Evolutionary conservation across 2,329 filamentous ascomycete genomes (phyloP).

Genomic region (Pyrenochaeta sp.): DNA sequence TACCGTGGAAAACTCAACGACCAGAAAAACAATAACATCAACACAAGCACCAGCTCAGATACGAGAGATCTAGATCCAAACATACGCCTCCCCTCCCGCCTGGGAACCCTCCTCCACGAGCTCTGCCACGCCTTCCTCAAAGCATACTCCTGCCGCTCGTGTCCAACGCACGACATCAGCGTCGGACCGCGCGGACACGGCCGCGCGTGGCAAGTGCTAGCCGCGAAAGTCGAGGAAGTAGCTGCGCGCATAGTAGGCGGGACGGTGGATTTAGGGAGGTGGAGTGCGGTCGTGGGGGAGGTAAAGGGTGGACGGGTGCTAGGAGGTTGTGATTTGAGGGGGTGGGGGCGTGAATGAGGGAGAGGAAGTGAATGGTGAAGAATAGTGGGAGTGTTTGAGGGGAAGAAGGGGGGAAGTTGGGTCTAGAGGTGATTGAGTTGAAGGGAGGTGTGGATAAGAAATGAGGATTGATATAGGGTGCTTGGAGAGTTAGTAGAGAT

Average conservation of each 20-base stretch:
- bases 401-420: too few relatives aligned
- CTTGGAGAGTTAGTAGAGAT: too few relatives aligned
- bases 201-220: conserved; percentile 28
- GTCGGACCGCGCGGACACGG: conserved; percentile 20
- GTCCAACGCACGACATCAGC: conserved; percentile 14
- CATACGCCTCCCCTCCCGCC: neutral
- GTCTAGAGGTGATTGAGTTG: too few relatives aligned
- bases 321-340: too few relatives aligned
- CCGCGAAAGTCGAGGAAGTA: conserved; percentile 24
- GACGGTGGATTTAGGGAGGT: conserved; percentile 17
- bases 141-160: conserved; percentile 21
- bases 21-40: neutral
- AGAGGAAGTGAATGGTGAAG: too few relatives aligned
- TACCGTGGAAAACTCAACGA: conserved; percentile 7
- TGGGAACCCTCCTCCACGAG: conserved; percentile 28
- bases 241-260: conserved; percentile 19
- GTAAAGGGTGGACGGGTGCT: too few relatives aligned
- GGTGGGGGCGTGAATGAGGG: too few relatives aligned
- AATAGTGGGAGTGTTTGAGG: neutral
- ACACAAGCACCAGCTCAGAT: neutral
- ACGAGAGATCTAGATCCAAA: too few relatives aligned
- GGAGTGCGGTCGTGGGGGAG: too few relatives aligned
- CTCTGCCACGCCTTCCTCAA: conserved; percentile 26
- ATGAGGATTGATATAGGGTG: too few relatives aligned
- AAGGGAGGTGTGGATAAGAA: too few relatives aligned